phyloP scores from a whole-genome alignment of 345 rosid species.

The Heritiera fomes region DNA sequence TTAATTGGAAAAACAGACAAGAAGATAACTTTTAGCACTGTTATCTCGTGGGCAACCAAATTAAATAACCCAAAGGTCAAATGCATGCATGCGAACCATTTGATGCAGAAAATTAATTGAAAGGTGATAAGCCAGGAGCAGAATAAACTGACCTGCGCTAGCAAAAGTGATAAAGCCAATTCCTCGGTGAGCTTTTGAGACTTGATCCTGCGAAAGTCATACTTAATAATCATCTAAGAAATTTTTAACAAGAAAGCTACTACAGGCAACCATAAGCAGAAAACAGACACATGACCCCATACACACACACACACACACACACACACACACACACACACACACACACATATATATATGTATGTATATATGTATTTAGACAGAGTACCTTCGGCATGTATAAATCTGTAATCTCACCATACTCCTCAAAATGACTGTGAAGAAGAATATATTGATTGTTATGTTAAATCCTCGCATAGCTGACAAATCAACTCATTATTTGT shows the following conservation, averaged over 20 bases:
- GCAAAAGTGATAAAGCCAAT: conserved; percentile 92
- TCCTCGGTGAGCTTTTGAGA: conserved; percentile 85
- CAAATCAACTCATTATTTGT: not conserved
- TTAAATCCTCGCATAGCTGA: conserved; percentile 17
- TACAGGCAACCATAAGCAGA: conserved; percentile 3
- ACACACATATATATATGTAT: not conserved
- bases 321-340: no score
- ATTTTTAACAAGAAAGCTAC: not conserved
- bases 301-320: no score
- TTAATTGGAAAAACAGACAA: not conserved
- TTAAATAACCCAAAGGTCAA: not conserved
- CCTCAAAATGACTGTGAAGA: conserved; percentile 85
- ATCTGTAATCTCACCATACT: conserved; percentile 90
- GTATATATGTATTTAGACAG: not conserved
- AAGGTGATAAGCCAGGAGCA: conserved; percentile 1
- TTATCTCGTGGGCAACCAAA: not conserved
- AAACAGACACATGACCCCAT: not conserved
- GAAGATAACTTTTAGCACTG: not conserved
- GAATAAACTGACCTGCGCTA: conserved; percentile 59
- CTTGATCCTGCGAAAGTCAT: conserved; percentile 62
- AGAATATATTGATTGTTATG: conserved; percentile 10
- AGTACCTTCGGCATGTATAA: conserved; percentile 95
- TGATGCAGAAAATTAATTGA: conserved; percentile 4
- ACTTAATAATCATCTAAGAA: not conserved
- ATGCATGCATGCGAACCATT: not conserved